phyloP scores from a whole-genome alignment of 306 rosid genomes.

The Phaseolus lunatus region DNA sequence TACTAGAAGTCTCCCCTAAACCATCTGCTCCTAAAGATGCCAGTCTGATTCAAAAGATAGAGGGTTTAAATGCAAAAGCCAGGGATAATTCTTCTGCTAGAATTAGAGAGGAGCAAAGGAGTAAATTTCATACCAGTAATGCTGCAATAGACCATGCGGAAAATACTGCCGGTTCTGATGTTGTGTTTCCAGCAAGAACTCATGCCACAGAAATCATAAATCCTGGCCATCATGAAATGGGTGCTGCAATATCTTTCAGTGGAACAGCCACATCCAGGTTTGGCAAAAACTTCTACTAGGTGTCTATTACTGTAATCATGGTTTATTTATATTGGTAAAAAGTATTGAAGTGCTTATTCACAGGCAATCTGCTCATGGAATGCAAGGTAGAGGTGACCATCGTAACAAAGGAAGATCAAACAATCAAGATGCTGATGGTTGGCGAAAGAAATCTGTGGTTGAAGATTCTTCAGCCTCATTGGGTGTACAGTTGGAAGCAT shows the following conservation, averaged over 20 bases:
- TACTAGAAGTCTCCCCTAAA: constrained; percentile 51
- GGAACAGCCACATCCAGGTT: constrained; percentile 72
- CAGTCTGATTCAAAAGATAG: constrained; percentile 81
- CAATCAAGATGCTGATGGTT: constrained; percentile 65
- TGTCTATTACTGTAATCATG: constrained; percentile 47
- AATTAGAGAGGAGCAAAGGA: constrained; percentile 59
- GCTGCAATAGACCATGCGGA: constrained; percentile 52
- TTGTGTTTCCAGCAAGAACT: constrained; percentile 48
- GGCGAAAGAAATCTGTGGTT: constrained; percentile 62
- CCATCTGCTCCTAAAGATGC: constrained; percentile 68
- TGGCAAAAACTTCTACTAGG: constrained; percentile 43
- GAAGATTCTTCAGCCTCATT: constrained; percentile 55
- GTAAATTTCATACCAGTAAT: constrained; percentile 51
- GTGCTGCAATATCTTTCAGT: constrained; percentile 48
- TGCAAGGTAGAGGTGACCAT: constrained; percentile 69
- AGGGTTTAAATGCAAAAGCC: constrained; percentile 93
- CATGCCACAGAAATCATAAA: constrained; percentile 48
- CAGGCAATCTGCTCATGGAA: constrained; percentile 71
- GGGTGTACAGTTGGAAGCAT: constrained; percentile 54
- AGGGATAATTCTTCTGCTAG: constrained; percentile 68
- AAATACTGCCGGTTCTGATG: constrained; percentile 55
- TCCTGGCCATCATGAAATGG: constrained; percentile 53
- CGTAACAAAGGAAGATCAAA: constrained; percentile 61
- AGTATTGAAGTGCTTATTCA: constrained; percentile 51
- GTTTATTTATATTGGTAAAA: constrained; percentile 39